Base-by-base conservation (phyloP, 306 rosid genomes). In the Quercus wislizeni region DNA sequence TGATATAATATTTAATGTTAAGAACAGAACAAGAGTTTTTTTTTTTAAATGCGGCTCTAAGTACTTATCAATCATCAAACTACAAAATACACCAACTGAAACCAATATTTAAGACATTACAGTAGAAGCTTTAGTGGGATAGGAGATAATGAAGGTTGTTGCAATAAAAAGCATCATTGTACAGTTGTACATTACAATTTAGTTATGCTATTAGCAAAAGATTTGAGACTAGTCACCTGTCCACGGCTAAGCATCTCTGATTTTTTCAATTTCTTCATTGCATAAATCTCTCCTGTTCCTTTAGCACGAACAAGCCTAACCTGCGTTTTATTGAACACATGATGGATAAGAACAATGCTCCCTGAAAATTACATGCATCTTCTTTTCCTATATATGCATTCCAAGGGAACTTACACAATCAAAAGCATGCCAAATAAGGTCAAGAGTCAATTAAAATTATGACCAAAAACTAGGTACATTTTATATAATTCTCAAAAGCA, bases 231-330 rank as follows among this genome's bases (percentile, higher is more conserved):
- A 2, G 55, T 74, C 85, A 96, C 99, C 99, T 96, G 99, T 74
- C 99, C 99, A n/a, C 99, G 98, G 81, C 97, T 93, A 87, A 96
- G 99, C 99, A 96, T 96, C 71, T 96, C 99, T 46, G 93, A 96
- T 77, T 96, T 96, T 92, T 90, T 96, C 89, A 96, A 80, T 85
- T 96, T 96, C 93, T 96, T 96, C 99, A 90, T 90, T 59, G 98
- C 99, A 71, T 80, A 96, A 87, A 96, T 90, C 85, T 91, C 98
- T 70, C 97, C 93, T 0, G 94, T 91, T 74, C 73, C 76, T 83
- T 90, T 91, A 67, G 92, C 98, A 51, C 98, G 96, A 74, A 98
- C 93, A 82, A 96, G 73, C 82, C 97, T 82, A 64, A 96, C 99
- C 99, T 96, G 83, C 86, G 71, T 77, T 75, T 68, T 59, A 58